Base-by-base conservation (phyloP, 2,329 filamentous ascomycete species). In the Pseudocercospora eumusae region DNA sequence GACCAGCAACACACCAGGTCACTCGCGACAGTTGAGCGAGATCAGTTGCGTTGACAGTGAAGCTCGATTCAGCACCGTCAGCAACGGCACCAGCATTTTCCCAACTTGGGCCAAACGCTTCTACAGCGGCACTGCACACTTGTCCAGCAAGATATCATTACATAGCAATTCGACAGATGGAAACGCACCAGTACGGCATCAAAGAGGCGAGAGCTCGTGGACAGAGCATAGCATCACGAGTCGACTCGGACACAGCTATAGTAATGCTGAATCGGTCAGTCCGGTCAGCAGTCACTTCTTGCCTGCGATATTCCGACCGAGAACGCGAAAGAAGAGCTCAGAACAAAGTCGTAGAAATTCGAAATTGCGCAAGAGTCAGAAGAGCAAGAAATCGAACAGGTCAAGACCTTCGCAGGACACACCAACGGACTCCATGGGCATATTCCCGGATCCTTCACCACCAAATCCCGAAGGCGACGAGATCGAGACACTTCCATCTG, bases 31-130 rank as follows among this genome's bases (percentile, higher is more conserved):
- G 15, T 65, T 70, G 11, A 75, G 71, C 50, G 69, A 73, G 47
- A 63, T 70, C 61, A 71, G 69, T 54, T 68, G 69, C 42, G 58
- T 64, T 21, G 71, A 72, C 11, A 73, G 67, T 50, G 71, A 75
- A 3, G 52, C 52, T 21, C 57, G 63, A 45, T 59, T 50, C 45
- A 68, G 66, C 56, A 60, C 54, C 2, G 28, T 36, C 52, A 54
- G 52, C 52, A 62, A 66, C 21, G 70, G 67, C 20, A 74, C 69
- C 56, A 69, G 60, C 47, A 63, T 75, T 25, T 75, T 76, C 57
- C 75, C 75, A 7, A 67, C 66, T 3, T 76, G 75, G 75, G 75
- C 74, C 10, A 75, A 69, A 57, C 67, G 70, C 20, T 76, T 74
- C 63, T 76, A 76, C 65, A 68, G 66, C 20, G 70, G 72, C 3